Percentiles rank a stretch among this genome's conserved stretches.
phyloP scores from a whole-genome alignment of 371 early-diverging fungal species.

The Rhizopus arrhizus region DNA sequence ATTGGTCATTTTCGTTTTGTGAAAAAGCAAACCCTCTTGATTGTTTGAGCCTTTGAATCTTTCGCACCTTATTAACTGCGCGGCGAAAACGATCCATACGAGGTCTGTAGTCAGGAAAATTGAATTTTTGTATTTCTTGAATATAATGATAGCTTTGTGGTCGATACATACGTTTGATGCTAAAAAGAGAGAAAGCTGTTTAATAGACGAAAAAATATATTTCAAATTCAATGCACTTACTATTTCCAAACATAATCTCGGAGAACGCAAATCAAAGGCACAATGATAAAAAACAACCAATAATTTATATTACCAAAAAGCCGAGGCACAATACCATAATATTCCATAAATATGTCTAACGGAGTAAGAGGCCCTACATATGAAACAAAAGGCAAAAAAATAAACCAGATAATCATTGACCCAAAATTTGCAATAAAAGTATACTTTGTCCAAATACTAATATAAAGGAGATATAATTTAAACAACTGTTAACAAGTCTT shows the following conservation, averaged over 20 bases:
- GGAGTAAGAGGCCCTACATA: slow-evolving; percentile 71
- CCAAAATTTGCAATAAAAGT: slow-evolving; percentile 80
- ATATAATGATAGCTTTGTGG: slow-evolving; percentile 89
- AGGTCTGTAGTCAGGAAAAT: slow-evolving; percentile 95
- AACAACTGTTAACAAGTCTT: not conserved
- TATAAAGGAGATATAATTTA: not conserved
- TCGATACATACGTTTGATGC: slow-evolving; percentile 79
- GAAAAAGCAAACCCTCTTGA: slow-evolving; percentile 96
- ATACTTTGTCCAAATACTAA: slow-evolving; percentile 83
- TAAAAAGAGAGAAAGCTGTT: slow-evolving; percentile 23
- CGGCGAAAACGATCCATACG: slow-evolving; percentile 96
- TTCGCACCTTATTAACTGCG: slow-evolving; percentile 94
- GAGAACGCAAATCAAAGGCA: slow-evolving; percentile 77
- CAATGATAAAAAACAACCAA: slow-evolving; percentile 84
- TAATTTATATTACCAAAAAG: slow-evolving; percentile 76
- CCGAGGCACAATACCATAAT: slow-evolving; percentile 73
- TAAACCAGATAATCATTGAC: slow-evolving; percentile 85
- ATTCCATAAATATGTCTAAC: slow-evolving; percentile 75
- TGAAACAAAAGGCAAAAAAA: slow-evolving; percentile 86
- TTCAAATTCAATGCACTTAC: slow-evolving; percentile 48
- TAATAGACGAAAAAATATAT: not conserved
- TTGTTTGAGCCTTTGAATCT: slow-evolving; percentile 88
- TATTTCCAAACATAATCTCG: slow-evolving; percentile 94
- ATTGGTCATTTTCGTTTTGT: slow-evolving; percentile 94
- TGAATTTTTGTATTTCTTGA: slow-evolving; percentile 97